Evolutionary conservation across 176 grass and related monocot species (phyloP).

Genomic region (Bothriochloa decipiens): DNA sequence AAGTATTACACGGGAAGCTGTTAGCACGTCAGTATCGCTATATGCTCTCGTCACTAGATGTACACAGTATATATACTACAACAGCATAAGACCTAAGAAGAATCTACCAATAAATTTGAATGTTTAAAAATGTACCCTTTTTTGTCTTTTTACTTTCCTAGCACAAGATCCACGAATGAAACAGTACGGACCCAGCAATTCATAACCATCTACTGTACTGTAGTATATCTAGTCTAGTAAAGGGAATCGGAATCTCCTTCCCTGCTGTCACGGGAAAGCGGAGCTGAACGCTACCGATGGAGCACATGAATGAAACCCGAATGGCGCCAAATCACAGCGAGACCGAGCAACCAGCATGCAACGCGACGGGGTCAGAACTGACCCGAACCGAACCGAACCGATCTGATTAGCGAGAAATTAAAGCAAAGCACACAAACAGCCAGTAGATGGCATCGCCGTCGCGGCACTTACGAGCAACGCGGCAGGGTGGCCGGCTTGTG

Average conservation of each 20-base stretch:
- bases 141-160: neutral
- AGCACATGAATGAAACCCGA: neutral
- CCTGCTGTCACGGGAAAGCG: neutral
- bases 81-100: neutral
- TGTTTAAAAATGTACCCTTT: neutral
- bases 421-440: neutral
- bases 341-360: conserved; percentile 1
- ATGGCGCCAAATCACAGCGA: neutral
- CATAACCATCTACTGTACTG: no score
- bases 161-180: neutral
- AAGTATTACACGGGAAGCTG: neutral
- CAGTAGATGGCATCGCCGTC: neutral
- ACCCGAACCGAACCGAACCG: neutral
- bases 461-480: conserved; percentile 56
- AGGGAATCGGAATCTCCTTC: neutral
- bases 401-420: neutral
- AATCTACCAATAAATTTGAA: neutral
- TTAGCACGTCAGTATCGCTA: neutral
- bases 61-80: no score
- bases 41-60: neutral
- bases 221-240: no score
- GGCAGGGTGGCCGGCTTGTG: conserved; percentile 53
- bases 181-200: no score
- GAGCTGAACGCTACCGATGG: neutral
- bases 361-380: no score